Conservation (phyloP, 2,329 filamentous ascomycete genomes). For the Cercospora sp. region DNA sequence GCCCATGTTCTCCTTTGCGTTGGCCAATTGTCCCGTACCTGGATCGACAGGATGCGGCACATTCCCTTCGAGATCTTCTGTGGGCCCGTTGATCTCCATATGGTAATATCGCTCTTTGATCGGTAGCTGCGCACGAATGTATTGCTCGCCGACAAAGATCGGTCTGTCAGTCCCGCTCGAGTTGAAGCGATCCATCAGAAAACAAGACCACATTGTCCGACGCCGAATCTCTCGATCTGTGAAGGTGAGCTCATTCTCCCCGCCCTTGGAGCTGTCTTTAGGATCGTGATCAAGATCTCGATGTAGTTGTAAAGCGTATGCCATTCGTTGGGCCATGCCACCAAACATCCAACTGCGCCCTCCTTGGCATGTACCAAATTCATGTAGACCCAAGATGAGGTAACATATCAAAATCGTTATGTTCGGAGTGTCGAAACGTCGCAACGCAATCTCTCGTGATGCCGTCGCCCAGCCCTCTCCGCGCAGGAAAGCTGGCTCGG, state of each 20-base stretch:
- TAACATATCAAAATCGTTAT: slow-evolving; percentile 94
- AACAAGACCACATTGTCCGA: slow-evolving; percentile 97
- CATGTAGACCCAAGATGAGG: slow-evolving; percentile 83
- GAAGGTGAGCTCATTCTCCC: slow-evolving; percentile 60
- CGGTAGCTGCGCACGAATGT: slow-evolving; percentile 83
- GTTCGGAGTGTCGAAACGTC: slow-evolving; percentile 90
- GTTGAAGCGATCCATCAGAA: slow-evolving; percentile 96
- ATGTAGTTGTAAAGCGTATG: slow-evolving; percentile 90
- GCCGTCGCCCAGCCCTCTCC: slow-evolving; percentile 88
- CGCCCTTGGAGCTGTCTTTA: slow-evolving; percentile 28
- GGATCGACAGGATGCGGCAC: slow-evolving; percentile 63
- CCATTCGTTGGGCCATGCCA: slow-evolving; percentile 94
- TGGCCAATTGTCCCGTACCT: slow-evolving; percentile 63
- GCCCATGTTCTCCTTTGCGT: slow-evolving; percentile 84
- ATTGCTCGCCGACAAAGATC: slow-evolving; percentile 86
- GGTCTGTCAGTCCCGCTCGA: slow-evolving; percentile 92
- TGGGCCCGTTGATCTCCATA: slow-evolving; percentile 84
- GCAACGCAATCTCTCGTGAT: slow-evolving; percentile 83
- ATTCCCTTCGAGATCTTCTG: slow-evolving; percentile 76
- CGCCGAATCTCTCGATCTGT: slow-evolving; percentile 90
- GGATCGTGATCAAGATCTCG: slow-evolving; percentile 77
- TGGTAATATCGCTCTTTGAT: slow-evolving; percentile 89
- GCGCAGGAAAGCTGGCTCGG: slow-evolving; percentile 76
- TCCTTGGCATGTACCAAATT: slow-evolving; percentile 95
- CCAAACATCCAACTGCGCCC: slow-evolving; percentile 94